Evolutionary conservation across 192 early-diverging fungal species (phyloP), one percentile per base, ranked within the genome.

Genomic region (Coemansia sp.): DNA sequence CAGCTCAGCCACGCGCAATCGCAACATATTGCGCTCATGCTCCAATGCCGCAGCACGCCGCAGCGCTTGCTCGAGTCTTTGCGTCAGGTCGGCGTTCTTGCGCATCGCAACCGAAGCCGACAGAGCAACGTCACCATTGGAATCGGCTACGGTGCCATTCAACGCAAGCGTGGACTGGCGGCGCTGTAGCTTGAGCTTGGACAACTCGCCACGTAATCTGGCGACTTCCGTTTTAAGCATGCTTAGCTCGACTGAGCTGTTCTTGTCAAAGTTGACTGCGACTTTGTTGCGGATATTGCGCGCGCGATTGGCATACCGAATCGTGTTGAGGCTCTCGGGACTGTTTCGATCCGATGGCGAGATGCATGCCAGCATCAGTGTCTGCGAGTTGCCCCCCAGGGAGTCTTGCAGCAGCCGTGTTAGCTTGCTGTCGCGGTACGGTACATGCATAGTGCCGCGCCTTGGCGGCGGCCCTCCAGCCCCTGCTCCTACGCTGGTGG

Each of bases 341-440:
- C 90, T 85, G 80, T 97, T 96, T 50, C 82, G 71, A 70, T 96
- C 93, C 12, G 92, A 92, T 0, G 95, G 95, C 68, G 90, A 91
- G 7, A 96, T 93, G 82, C 96, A 98, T 0, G 98, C 95, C 65
- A 99, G 90, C 94, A 99, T 96, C 10, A 97, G 78, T 0, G 97
- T 98, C 63, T 92, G 90, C 53, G 94, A 92, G 76, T 97, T 98
- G 9, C 98, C 98, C 59, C 98, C 97, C 23, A 98, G 78, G 21
- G 91, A 93, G 72, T 99, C 98, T 75, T 98, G 98, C 58, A 99
- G 81, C 72, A 99, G 85, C 4, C 95, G 87, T 0, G 98, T 99
- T 11, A 99, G 85, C 75, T 99, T 99, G 31, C 93, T 95, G 75
- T 99, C 98, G 42, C 98, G 91, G 71, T 98, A 99, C 0, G 98